These are phyloP conservation scores for Xylaria acuta DNA, from an alignment of 495 filamentous ascomycete genomes.

Conservation along the genomic window DNA sequence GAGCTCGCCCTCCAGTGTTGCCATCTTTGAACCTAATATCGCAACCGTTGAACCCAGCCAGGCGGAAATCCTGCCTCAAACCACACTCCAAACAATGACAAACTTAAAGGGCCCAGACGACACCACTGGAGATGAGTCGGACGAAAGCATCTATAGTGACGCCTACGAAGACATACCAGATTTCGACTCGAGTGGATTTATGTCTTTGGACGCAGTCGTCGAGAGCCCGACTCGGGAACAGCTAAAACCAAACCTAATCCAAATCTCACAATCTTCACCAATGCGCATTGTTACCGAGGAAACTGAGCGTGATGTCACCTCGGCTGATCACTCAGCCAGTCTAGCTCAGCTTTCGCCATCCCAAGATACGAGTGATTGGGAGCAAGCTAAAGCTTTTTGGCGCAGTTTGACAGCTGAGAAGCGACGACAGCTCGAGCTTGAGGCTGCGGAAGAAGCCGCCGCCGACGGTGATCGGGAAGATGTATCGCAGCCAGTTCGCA, in stretches of 20 bases:
- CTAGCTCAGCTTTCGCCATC: constrained; percentile 18
- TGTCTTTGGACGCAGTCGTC: constrained; percentile 84
- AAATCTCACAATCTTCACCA: neutral
- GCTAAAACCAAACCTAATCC: constrained; percentile 1
- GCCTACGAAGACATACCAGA: constrained; percentile 80
- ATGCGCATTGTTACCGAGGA: constrained; percentile 14
- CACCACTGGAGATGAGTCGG: constrained; percentile 31
- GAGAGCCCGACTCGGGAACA: constrained; percentile 57
- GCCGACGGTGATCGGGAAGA: constrained; percentile 53
- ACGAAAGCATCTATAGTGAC: constrained; percentile 81
- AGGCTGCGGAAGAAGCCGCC: constrained; percentile 57
- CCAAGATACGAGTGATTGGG: constrained; percentile 58
- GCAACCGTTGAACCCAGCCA: constrained; percentile 26
- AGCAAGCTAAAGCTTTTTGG: constrained; percentile 68
- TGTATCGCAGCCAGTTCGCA: constrained; percentile 35
- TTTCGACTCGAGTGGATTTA: constrained; percentile 73
- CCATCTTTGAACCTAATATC: constrained; percentile 34
- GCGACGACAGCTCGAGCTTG: constrained; percentile 61
- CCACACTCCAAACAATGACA: constrained; percentile 33
- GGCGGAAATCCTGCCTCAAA: constrained; percentile 29
- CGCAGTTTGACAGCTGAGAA: constrained; percentile 63
- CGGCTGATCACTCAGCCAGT: neutral
- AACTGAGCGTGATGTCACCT: neutral
- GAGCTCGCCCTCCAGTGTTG: neutral
- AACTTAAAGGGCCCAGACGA: constrained; percentile 18